Evolutionary conservation across 208 protist genomes (phyloP), one percentile per base, ranked within the genome.

Genomic region (Plasmodiophora brassicae): DNA sequence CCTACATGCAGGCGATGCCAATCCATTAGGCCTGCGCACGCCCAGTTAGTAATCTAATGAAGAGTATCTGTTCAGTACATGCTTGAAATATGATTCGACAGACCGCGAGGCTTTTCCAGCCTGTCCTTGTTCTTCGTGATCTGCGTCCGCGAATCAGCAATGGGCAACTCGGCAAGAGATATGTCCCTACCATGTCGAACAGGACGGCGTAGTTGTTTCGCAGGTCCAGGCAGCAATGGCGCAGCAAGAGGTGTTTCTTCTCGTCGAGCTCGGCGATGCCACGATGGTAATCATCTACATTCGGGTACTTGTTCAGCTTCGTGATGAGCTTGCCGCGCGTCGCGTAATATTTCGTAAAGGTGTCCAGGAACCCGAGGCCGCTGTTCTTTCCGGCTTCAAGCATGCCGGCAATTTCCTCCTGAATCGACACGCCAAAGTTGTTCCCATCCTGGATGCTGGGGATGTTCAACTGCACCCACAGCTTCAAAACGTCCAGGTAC

Each of bases 381-480:
- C 65, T 78, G 65, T 32, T 78, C n/a, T 78, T 78, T 78, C 65
- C 65, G 41, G 65, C 32, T 78, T 78, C 65, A 14, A 78, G n/a
- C 65, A 78, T 78, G 20, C 65, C n/a, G 20, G 65, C 65, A 5
- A 78, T 84, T 78, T 72, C 32, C 71, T 91, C 91, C 86, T 94
- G 92, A 46, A 94, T 89, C 0, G 50, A 54, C 20, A 94, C 92
- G 53, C 93, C 93, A 88, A 95, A 95, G 72, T 95, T 95, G 53
- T 95, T 94, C 35, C 94, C 94, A 88, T 95, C 92, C 46, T 94
- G 91, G 43, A 95, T 94, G 36, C 88, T 71, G n/a, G 94, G 94
- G 57, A 95, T 91, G 39, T 94, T 93, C 8, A 95, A 65, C 39
- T 91, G 78, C 0, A 95, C 92, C 91, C 91, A 95, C 25, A 86